Evolutionary conservation across 73 alveolate species (phyloP).

Genomic region (Loxodes magnus): DNA sequence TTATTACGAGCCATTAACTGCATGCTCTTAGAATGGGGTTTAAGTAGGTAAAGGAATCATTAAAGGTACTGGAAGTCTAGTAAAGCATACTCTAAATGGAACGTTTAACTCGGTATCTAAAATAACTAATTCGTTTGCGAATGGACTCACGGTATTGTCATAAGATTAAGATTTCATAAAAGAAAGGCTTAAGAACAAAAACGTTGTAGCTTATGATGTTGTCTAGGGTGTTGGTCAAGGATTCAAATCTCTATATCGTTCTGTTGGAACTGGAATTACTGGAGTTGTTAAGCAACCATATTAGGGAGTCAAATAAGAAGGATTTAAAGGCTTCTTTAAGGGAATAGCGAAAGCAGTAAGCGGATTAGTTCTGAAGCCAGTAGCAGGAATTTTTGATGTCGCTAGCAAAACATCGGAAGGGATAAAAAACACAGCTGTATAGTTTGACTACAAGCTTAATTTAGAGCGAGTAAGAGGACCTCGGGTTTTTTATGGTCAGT

Average conservation of each 20-base stretch:
- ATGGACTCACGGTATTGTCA: constrained; percentile 66
- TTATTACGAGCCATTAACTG: constrained; percentile 85
- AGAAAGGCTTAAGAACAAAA: constrained; percentile 57
- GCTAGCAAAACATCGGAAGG: constrained; percentile 94
- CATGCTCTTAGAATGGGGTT: constrained; percentile 68
- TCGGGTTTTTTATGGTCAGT: constrained; percentile 77
- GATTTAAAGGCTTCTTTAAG: constrained; percentile 71
- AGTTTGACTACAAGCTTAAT: constrained; percentile 41
- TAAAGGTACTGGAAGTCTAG: constrained; percentile 77
- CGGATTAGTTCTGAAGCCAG: constrained; percentile 93
- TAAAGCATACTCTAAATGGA: constrained; percentile 87
- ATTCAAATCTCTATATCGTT: constrained; percentile 34
- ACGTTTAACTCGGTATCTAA: constrained; percentile 84
- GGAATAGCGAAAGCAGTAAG: constrained; percentile 89
- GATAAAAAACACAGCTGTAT: constrained; percentile 65
- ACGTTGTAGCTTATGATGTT: constrained; percentile 67
- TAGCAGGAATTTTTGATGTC: constrained; percentile 91
- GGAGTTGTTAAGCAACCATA: constrained; percentile 89
- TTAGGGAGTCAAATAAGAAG: constrained; percentile 73
- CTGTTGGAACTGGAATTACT: constrained; percentile 65
- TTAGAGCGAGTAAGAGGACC: constrained; percentile 71
- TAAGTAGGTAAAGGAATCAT: constrained; percentile 82
- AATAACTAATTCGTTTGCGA: constrained; percentile 73
- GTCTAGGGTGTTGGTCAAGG: constrained; percentile 86
- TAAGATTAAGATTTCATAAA: constrained; percentile 75